Percentiles rank a stretch among this genome's conserved stretches.
Evolutionary conservation across 768 basidiomycete genomes (phyloP).

Genomic region (Kwoniella mangroviensis): DNA sequence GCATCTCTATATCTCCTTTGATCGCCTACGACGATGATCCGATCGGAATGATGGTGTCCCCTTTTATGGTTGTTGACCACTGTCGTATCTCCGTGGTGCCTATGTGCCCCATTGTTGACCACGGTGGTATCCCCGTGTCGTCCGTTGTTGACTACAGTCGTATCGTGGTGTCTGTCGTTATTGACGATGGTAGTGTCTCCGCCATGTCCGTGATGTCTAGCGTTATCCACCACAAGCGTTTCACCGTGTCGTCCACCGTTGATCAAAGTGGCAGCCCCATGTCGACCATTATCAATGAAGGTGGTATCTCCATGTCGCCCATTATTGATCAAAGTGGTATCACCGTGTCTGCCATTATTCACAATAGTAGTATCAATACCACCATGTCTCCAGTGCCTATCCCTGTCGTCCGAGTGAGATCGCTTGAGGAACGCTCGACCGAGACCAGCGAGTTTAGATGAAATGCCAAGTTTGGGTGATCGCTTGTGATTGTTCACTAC

Average conservation of each 20-base stretch:
- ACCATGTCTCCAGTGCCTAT: conserved; percentile 21
- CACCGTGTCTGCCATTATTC: conserved; percentile 13
- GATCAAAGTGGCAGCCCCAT: conserved; percentile 7
- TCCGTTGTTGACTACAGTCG: conserved; percentile 17
- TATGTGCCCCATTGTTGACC: conserved; percentile 2
- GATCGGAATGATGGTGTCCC: conserved; percentile 21
- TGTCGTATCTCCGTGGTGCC: conserved; percentile 16
- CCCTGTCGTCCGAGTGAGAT: conserved; percentile 7
- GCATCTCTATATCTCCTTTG: conserved; percentile 24
- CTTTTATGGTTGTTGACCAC: conserved; percentile 24
- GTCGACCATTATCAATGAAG: conserved; percentile 7
- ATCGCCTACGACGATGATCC: conserved; percentile 28
- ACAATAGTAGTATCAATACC: conserved; percentile 15
- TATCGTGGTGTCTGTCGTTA: conserved; percentile 13
- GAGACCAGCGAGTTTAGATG: conserved; percentile 17
- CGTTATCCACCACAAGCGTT: conserved; percentile 18
- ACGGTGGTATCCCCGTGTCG: conserved; percentile 17
- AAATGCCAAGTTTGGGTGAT: conserved; percentile 15
- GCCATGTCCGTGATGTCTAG: conserved; percentile 14
- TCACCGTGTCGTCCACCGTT: conserved; percentile 13
- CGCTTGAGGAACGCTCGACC: conserved; percentile 33
- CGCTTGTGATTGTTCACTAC: conserved; percentile 21
- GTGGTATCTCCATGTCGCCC: conserved; percentile 19
- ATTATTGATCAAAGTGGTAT: conserved; percentile 5
- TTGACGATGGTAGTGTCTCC: conserved; percentile 17